A percentile compares a stretch with the other conserved stretches of the same genome.
Conservation (phyloP, 2,329 filamentous ascomycete genomes). For the Cryphonectria carpinicola region DNA sequence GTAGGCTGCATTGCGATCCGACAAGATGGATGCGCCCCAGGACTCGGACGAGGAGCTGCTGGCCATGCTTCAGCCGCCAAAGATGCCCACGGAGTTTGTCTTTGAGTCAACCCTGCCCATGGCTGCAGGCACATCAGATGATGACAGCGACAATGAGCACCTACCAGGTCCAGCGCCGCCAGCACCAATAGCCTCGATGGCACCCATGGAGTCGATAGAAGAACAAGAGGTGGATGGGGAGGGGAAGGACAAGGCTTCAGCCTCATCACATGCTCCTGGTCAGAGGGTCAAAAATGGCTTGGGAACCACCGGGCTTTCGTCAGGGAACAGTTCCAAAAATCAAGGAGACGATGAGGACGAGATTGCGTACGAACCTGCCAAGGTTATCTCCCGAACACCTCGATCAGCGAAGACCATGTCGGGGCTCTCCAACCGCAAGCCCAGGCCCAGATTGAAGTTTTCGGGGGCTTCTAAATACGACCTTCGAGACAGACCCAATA, state of each 20-base stretch:
- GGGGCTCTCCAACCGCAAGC: not conserved
- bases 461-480: not conserved
- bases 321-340: not conserved
- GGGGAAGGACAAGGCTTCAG: not conserved
- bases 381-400: conserved; percentile 24
- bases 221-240: not conserved
- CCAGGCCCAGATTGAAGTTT: not conserved
- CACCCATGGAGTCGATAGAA: conserved; percentile 2
- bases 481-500: not conserved
- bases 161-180: conserved; percentile 16
- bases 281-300: not conserved
- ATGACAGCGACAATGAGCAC: conserved; percentile 14
- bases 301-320: not conserved
- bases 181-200: conserved; percentile 21
- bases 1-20: conserved; percentile 7
- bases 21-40: conserved; percentile 18
- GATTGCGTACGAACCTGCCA: conserved; percentile 25
- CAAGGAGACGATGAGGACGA: conserved; percentile 22
- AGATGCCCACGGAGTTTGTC: conserved; percentile 14
- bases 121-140: conserved; percentile 18
- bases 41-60: conserved; percentile 25
- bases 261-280: not conserved
- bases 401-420: not conserved
- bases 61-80: conserved; percentile 27
- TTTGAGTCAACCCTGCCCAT: conserved; percentile 13